A percentile compares a stretch with the other conserved stretches of the same genome.
Conservation (phyloP, 768 basidiomycete genomes). For the Termitomyces sp. region DNA sequence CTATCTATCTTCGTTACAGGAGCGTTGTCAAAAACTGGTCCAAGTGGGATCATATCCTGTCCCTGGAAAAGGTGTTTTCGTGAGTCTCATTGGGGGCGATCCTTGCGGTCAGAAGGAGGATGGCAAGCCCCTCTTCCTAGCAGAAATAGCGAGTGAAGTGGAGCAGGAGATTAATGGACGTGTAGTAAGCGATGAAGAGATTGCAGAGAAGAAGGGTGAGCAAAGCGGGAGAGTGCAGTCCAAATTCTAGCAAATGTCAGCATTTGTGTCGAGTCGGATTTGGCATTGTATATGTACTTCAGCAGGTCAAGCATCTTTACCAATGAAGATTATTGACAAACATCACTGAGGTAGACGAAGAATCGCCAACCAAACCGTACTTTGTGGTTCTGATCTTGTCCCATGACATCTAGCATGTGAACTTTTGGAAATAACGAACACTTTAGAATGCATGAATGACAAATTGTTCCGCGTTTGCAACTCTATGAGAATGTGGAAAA, state of each 20-base stretch:
- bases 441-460: no score
- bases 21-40: constrained; percentile 68
- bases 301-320: background rate
- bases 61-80: constrained; percentile 60
- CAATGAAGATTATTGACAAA: background rate
- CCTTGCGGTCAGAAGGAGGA: constrained; percentile 34
- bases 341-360: background rate
- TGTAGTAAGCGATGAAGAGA: constrained; percentile 62
- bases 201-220: constrained; percentile 42
- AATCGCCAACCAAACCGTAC: no score
- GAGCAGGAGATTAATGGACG: constrained; percentile 53
- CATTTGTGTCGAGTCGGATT: background rate
- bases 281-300: background rate
- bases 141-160: constrained; percentile 57
- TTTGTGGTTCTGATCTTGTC: background rate
- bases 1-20: constrained; percentile 74
- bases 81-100: constrained; percentile 61
- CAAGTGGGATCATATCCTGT: constrained; percentile 79
- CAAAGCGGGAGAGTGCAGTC: background rate
- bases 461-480: background rate
- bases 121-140: constrained; percentile 42
- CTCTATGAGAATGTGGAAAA: background rate
- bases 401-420: background rate
- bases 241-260: background rate
- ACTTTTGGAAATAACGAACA: no score